These are phyloP conservation scores for Tulasnella sp. DNA, from an alignment of 768 basidiomycete species.

Conservation along the genomic window DNA sequence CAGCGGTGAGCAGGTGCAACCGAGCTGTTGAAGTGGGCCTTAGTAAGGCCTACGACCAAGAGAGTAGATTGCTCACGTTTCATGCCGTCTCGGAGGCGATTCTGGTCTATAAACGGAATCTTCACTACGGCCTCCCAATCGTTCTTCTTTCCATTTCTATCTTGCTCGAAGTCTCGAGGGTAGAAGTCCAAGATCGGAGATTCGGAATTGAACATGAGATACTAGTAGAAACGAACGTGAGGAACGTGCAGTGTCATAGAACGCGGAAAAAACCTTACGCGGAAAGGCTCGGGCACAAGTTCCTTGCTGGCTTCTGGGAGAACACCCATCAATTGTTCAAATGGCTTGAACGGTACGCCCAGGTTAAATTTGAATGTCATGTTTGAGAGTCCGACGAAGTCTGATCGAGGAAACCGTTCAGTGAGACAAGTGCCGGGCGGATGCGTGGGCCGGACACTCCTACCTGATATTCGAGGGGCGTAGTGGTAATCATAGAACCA, in stretches of 20 bases:
- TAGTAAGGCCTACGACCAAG: not conserved
- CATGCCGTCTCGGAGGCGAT: slow-evolving; percentile 78
- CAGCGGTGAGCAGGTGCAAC: slow-evolving; percentile 68
- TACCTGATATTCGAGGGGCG: slow-evolving; percentile 93
- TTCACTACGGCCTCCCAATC: slow-evolving; percentile 99
- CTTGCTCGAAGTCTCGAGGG: slow-evolving; percentile 82
- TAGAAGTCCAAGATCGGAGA: slow-evolving; percentile 95
- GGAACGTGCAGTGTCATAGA: not conserved
- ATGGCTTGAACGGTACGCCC: slow-evolving; percentile 86
- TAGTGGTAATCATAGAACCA: slow-evolving; percentile 99
- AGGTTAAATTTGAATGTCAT: slow-evolving; percentile 85
- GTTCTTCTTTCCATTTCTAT: slow-evolving; percentile 96
- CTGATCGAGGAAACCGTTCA: slow-evolving; percentile 36
- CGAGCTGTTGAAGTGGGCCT: slow-evolving; percentile 47
- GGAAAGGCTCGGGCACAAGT: slow-evolving; percentile 80
- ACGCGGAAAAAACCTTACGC: slow-evolving; percentile 46
- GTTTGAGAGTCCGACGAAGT: slow-evolving; percentile 59
- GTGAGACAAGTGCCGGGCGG: not conserved
- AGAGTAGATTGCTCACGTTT: slow-evolving; percentile 46
- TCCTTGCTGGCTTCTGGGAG: slow-evolving; percentile 86
- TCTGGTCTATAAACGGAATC: slow-evolving; percentile 93
- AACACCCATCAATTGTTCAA: slow-evolving; percentile 97
- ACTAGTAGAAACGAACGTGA: slow-evolving; percentile 44
- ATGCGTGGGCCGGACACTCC: slow-evolving; percentile 28
- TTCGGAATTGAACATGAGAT: slow-evolving; percentile 78